Evolutionary conservation across 1,139 yeast species (phyloP).

Genomic region (Spencermartinsiella ligniputridi): DNA sequence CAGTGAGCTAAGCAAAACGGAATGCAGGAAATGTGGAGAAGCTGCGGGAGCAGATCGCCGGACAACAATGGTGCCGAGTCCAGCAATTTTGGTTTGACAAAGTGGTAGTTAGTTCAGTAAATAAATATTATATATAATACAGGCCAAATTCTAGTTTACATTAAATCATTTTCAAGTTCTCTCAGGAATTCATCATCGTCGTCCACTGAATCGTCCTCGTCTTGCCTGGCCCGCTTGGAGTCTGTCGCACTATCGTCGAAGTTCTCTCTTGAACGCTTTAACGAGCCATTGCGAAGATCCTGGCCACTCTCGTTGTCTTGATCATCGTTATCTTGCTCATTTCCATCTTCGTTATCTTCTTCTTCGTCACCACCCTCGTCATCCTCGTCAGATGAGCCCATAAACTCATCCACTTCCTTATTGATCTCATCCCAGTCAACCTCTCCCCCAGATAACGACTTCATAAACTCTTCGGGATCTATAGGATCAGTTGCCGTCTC

Average conservation of each 20-base stretch:
- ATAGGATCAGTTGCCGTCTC: constrained; percentile 39
- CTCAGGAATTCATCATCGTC: constrained; percentile 34
- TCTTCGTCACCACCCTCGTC: constrained; percentile 29
- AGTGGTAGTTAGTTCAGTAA: too few species aligned
- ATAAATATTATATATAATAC: not conserved
- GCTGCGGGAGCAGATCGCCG: too few species aligned
- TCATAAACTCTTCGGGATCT: constrained; percentile 30
- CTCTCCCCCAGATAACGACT: constrained; percentile 32
- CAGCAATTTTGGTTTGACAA: too few species aligned
- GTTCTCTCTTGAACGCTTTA: constrained; percentile 22
- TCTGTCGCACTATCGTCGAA: constrained; percentile 14
- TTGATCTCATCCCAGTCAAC: constrained; percentile 37
- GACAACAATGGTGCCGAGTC: too few species aligned
- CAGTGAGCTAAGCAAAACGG: too few species aligned
- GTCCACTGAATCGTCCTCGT: constrained; percentile 32
- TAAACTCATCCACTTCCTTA: constrained; percentile 36
- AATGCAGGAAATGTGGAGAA: too few species aligned
- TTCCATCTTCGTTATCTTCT: constrained; percentile 17
- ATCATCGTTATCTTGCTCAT: constrained; percentile 12
- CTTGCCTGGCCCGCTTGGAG: constrained; percentile 24
- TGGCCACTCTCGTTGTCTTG: constrained; percentile 16
- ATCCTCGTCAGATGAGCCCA: constrained; percentile 32
- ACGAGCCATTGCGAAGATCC: constrained; percentile 15
- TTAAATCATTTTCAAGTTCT: constrained; percentile 33
- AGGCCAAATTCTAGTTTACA: constrained; percentile 15